Base-by-base conservation (phyloP, 2,329 filamentous ascomycete genomes). In the Fusarium circinatum region DNA sequence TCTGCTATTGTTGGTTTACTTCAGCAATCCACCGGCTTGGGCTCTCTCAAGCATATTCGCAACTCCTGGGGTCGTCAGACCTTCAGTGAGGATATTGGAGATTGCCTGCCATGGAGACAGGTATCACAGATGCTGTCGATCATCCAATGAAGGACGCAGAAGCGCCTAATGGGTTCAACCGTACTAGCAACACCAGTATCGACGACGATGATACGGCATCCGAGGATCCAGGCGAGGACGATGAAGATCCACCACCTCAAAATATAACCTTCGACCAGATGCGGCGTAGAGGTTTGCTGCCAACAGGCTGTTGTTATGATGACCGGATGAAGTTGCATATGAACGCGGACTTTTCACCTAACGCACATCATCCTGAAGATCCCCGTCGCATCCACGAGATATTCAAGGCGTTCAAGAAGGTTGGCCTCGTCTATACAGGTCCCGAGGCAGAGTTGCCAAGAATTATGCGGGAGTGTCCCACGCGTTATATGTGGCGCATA, bases 281-380 rank as follows among this genome's bases (percentile, higher is more conserved):
- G 57, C 80, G 80, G 20, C 83, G 83, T 64, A 85, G 83, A 42
- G 86, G 86, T 5, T 82, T 89, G 32, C 85, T 94, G 4, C 89
- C 92, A 0, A 95, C 93, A 0, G 94, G 94, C 8, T 90, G 93
- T 70, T 96, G 94, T 75, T 99, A 98, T 80, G 96, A 99, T 84
- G 91, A 94, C 65, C 91, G 96, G 38, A 99, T 99, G 96, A 94
- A 96, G 69, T 93, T 97, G 69, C 96, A 99, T 81, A 93, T 95
- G 62, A 97, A 98, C 80, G 91, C 94, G 22, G 91, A 94, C 80
- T 92, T 90, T 79, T 90, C 89, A 24, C 87, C 88, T 3, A 89
- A 91, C 54, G 92, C 96, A 28, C 92, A 97, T 58, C 96, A 99
- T 79, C 96, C 96, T 0, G 96, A 99, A 82, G 96, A 99, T 78